phyloP scores from a whole-genome alignment of 2,329 filamentous ascomycete genomes.

The Aspergillus brasiliensis region DNA sequence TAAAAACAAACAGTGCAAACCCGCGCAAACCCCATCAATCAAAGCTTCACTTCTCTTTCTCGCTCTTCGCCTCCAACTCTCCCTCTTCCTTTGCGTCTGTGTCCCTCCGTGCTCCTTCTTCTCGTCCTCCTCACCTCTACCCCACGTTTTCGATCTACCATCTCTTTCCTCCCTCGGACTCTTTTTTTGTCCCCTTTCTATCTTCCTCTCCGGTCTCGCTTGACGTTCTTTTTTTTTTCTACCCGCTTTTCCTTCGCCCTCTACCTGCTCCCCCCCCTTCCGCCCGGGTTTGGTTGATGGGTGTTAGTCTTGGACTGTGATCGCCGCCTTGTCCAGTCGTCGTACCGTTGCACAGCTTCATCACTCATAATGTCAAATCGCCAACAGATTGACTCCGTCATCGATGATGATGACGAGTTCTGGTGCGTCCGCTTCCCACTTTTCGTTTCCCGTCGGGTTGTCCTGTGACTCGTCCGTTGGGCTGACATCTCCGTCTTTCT shows the following conservation, averaged over 20 bases:
- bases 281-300: constrained; percentile 20
- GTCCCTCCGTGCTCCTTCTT: constrained; percentile 16
- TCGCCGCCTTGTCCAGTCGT: constrained; percentile 19
- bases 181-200: constrained; percentile 5
- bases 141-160: constrained; percentile 13
- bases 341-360: constrained; percentile 25
- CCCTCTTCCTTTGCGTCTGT: constrained; percentile 21
- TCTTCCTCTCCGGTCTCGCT: constrained; percentile 1
- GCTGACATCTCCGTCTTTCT: constrained; percentile 26
- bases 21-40: constrained; percentile 22
- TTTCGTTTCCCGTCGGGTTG: constrained; percentile 1
- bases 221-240: constrained; percentile 6
- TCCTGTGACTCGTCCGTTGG: neutral
- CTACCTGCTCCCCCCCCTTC: constrained; percentile 24
- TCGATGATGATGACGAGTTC: constrained; percentile 53
- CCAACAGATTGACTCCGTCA: constrained; percentile 51
- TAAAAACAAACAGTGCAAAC: constrained; percentile 26
- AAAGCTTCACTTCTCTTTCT: constrained; percentile 26
- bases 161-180: constrained; percentile 17
- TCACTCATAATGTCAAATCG: constrained; percentile 46
- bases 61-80: constrained; percentile 24
- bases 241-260: constrained; percentile 10
- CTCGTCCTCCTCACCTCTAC: constrained; percentile 18
- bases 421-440: constrained; percentile 37
- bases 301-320: constrained; percentile 16